phyloP scores from a whole-genome alignment of 1,284 basidiomycete genomes.

The Apiotrichum gamsii region DNA sequence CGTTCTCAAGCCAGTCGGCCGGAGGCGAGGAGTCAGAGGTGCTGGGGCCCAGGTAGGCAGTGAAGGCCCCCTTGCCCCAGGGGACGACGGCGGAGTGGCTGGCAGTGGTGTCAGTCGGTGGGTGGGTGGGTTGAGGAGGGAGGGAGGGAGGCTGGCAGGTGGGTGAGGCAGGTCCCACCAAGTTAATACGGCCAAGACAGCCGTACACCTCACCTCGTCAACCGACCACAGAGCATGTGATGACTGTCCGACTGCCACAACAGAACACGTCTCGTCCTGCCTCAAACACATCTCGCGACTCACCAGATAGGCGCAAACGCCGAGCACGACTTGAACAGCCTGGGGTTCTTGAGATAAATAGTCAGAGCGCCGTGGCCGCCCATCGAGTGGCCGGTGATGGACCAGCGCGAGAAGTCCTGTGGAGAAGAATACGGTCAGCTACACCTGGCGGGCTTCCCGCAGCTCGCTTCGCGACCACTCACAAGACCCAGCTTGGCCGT shows the following conservation, averaged over 20 bases:
- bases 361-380: conserved; percentile 94
- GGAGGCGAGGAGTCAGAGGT: conserved; percentile 51
- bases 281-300: no score
- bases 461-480: conserved; percentile 16
- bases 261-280: no score
- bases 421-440: no score
- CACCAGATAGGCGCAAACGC: conserved; percentile 82
- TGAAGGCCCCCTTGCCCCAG: conserved; percentile 92
- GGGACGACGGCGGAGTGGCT: conserved; percentile 75
- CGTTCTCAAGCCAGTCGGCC: conserved; percentile 54
- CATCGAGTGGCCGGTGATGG: conserved; percentile 85
- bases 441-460: no score
- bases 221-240: neutral
- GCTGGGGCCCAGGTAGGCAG: conserved; percentile 62
- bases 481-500: conserved; percentile 58
- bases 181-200: neutral
- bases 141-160: neutral
- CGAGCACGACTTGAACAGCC: conserved; percentile 76
- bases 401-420: conserved; percentile 47
- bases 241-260: no score
- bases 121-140: neutral
- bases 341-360: conserved; percentile 69
- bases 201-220: neutral
- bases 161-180: neutral
- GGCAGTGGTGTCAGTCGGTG: no score